phyloP scores from a whole-genome alignment of 2,329 filamentous ascomycete species.

The Ceratocystis alfenasii region DNA sequence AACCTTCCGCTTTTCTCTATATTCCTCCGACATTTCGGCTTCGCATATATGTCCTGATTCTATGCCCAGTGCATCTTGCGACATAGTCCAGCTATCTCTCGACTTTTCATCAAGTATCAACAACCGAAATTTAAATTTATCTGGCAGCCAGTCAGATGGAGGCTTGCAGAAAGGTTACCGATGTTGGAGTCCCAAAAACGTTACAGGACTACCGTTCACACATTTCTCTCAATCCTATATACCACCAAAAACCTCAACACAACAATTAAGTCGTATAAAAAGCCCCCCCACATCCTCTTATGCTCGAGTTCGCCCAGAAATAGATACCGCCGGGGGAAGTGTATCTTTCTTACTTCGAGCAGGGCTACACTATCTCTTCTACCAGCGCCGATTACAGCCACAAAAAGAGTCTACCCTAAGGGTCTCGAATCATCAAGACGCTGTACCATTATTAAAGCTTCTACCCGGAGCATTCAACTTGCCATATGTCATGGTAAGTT shows the following conservation, averaged over 20 bases:
- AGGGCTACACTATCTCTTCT: slow-evolving; percentile 12
- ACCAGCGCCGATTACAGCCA: neutral
- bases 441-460: slow-evolving; percentile 16
- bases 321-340: neutral
- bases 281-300: neutral
- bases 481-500: slow-evolving; percentile 17
- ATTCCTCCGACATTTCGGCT: slow-evolving; percentile 20
- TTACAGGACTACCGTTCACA: slow-evolving; percentile 12
- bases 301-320: slow-evolving; percentile 2
- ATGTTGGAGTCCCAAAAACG: neutral
- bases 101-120: slow-evolving; percentile 8
- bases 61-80: slow-evolving; percentile 16
- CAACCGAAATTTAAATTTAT: neutral
- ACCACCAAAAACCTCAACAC: neutral
- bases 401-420: neutral
- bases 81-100: slow-evolving; percentile 10
- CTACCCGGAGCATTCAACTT: slow-evolving; percentile 20
- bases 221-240: slow-evolving; percentile 20
- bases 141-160: neutral
- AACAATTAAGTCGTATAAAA: neutral
- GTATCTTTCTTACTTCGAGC: slow-evolving; percentile 12
- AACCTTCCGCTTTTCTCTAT: slow-evolving; percentile 19
- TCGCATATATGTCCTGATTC: slow-evolving; percentile 19
- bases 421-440: slow-evolving; percentile 24
- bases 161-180: neutral